These are phyloP conservation scores for Solanum dulcamara DNA, from an alignment of 257 asterid species.

Conservation along the genomic window DNA sequence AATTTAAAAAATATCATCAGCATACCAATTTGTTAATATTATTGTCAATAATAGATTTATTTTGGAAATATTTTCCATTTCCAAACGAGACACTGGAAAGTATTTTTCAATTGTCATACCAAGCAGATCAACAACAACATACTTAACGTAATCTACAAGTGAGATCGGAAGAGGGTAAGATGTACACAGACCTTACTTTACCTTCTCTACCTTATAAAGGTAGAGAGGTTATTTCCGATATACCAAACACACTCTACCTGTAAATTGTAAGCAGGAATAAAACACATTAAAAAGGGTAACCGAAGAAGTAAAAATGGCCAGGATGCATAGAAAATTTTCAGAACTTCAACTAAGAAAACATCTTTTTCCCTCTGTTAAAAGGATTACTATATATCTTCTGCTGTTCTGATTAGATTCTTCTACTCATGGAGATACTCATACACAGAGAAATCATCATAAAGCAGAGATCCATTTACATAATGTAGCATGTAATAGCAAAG, in stretches of 20 bases:
- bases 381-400: background rate
- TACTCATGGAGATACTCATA: slow-evolving; percentile 62
- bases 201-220: background rate
- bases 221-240: background rate
- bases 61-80: background rate
- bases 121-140: background rate
- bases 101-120: background rate
- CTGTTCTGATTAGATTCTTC: background rate
- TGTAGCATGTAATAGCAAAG: slow-evolving; percentile 91
- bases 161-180: background rate
- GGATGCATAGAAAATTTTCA: background rate
- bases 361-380: background rate
- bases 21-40: background rate
- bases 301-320: background rate
- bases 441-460: slow-evolving; percentile 63
- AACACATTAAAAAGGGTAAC: background rate
- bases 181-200: background rate
- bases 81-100: background rate
- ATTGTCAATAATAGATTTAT: background rate
- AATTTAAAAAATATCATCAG: too few species aligned
- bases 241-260: background rate
- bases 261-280: background rate
- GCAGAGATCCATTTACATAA: slow-evolving; percentile 53
- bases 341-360: background rate
- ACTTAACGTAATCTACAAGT: background rate